Evolutionary conservation across 176 grass and related monocot species (phyloP).

Genomic region (Lolium perenne): DNA sequence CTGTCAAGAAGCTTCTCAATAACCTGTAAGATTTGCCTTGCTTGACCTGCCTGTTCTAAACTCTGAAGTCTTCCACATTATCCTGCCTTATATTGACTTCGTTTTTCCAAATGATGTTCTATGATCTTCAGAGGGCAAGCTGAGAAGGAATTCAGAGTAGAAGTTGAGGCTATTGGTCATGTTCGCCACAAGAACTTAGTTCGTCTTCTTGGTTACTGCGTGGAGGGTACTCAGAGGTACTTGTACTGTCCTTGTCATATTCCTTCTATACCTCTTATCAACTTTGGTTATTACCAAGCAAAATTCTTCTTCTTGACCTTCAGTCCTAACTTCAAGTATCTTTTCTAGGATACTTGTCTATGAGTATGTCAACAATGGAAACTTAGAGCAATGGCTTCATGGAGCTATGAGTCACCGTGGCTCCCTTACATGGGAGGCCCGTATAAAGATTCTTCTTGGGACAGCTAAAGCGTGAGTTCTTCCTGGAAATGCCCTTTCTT

Average conservation of each 20-base stretch:
- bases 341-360: conserved; percentile 82
- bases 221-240: conserved; percentile 91
- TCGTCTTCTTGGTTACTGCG: conserved; percentile 77
- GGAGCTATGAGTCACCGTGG: conserved; percentile 75
- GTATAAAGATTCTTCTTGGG: conserved; percentile 82
- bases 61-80: conserved; percentile 1
- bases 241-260: conserved; percentile 23
- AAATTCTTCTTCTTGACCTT: not conserved
- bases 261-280: conserved; percentile 16
- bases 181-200: conserved; percentile 92
- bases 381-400: conserved; percentile 93
- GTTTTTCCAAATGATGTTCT: conserved; percentile 28
- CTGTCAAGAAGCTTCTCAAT: conserved; percentile 85
- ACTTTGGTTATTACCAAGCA: conserved; percentile 22
- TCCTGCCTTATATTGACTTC: conserved; percentile 9
- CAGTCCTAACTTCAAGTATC: conserved; percentile 23
- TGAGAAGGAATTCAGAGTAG: conserved; percentile 91
- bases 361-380: conserved; percentile 86
- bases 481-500: conserved; percentile 21
- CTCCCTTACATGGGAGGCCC: conserved; percentile 82
- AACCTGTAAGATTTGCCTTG: conserved; percentile 58
- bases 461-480: conserved; percentile 86
- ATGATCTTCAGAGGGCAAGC: conserved; percentile 68
- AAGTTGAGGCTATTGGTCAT: conserved; percentile 95
- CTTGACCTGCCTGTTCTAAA: not conserved